Base-by-base conservation (phyloP, 1,284 basidiomycete species). In the Heterobasidion annosum region DNA sequence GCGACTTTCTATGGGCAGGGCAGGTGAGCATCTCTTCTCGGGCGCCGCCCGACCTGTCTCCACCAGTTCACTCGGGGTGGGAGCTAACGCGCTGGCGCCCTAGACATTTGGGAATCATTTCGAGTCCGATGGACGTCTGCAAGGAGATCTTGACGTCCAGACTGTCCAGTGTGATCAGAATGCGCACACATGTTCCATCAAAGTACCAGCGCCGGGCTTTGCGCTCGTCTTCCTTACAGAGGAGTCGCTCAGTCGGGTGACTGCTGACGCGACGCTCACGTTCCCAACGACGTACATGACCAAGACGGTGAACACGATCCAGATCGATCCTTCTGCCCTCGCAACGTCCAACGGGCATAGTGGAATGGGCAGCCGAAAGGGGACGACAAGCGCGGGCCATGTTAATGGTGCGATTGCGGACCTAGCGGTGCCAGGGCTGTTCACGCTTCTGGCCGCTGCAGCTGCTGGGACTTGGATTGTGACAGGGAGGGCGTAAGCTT, bases 201-300 rank as follows among this genome's bases (percentile, higher is more conserved):
- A 70, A 1, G 82, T 91, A 19, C 78, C 79, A n/a, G 87, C 86
- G 1, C 88, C 89, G 0, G 78, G 78, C 10, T 79, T 82, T 54
- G 88, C 85, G 4, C 71, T 91, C 51, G 85, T 91, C 19, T 91
- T 86, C 74, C 70, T 91, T 50, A 73, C 69, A n/a, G 67, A 75
- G 40, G 65, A 66, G 7, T 73, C 77, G 1, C 60, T 76, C 54
- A 60, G 63, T 1, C 72, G 74, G 45, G 68, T 72, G 0, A 66
- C 70, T 0, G 67, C 69, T 0, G 64, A 61, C 34, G 60, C 68
- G 7, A 70, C 75, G 1, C 62, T 67, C 55, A 86, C 83, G 19
- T 88, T 80, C 63, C 61, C 76, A 10, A 88, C 85, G 10, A 78
- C 77, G 8, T 68, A 68, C 8, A 45, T 69, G 45, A 81, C 79